Conservation (phyloP, 345 rosid genomes). For the Lepidium aucheri region DNA sequence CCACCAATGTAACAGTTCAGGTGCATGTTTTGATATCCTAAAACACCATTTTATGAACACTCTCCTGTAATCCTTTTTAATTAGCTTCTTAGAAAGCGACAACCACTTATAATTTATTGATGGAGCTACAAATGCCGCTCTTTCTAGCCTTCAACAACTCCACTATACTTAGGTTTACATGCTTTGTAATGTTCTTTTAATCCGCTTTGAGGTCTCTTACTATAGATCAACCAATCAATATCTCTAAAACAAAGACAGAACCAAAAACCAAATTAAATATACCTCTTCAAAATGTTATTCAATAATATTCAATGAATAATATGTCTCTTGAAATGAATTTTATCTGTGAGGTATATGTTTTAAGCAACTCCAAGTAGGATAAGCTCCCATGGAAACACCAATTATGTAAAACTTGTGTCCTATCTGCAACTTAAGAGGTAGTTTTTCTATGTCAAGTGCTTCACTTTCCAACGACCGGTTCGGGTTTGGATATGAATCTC, state of each 20-base stretch:
- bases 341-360: slow-evolving; percentile 77
- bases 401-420: slow-evolving; percentile 64
- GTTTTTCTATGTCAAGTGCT: slow-evolving; percentile 59
- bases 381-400: slow-evolving; percentile 85
- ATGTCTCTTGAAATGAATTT: too few species aligned
- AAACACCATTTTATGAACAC: slow-evolving; percentile 34
- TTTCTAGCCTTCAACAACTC: slow-evolving; percentile 51
- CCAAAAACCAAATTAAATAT: too few species aligned
- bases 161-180: too few species aligned
- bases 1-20: slow-evolving; percentile 63
- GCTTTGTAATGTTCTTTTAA: too few species aligned
- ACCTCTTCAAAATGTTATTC: too few species aligned
- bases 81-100: slow-evolving; percentile 50
- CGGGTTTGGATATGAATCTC: slow-evolving; percentile 66
- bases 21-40: slow-evolving; percentile 52
- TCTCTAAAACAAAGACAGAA: too few species aligned
- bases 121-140: slow-evolving; percentile 57
- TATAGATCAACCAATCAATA: too few species aligned
- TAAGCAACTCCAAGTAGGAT: slow-evolving; percentile 77
- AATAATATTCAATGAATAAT: too few species aligned
- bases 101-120: slow-evolving; percentile 66
- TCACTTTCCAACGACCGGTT: slow-evolving; percentile 54
- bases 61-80: slow-evolving; percentile 49
- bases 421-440: slow-evolving; percentile 50
- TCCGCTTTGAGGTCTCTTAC: too few species aligned